Base-by-base conservation (phyloP, 192 early-diverging fungal genomes). In the Oehlia diaphana region DNA sequence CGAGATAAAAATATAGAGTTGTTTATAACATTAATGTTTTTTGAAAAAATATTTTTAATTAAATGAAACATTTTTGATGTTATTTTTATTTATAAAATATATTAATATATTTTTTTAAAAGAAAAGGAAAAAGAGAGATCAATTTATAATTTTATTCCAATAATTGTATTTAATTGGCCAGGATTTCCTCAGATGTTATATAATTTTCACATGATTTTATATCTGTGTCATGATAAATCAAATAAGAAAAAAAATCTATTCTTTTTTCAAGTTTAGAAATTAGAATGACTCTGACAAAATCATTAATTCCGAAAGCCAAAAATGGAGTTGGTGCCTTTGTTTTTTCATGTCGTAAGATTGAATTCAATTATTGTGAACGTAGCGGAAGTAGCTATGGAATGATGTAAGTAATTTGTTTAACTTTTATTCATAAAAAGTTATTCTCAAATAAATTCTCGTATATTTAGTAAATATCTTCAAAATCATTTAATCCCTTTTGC, bases 291-390 rank as follows among this genome's bases (percentile, higher is more conserved):
- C 66, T 19, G 39, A 35, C 31, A 39, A 68, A 35, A 68, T 6
- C 42, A 31, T 49, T 39, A 39, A 35, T 78, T 53, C 12, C 85
- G 37, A 76, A 82, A 47, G 81, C 86, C 47, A 91, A 85, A 82
- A 95, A 95, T 77, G 94, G 94, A 9, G 90, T 92, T 33, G 93
- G 92, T 9, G 88, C 90, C 14, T 95, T 92, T 83, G 86, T 94
- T 13, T 89, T 92, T 47, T 92, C 92, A 65, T 94, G 93, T 79
- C 89, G 92, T 44, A 93, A 93, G 66, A 82, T 95, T 23, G 92
- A 93, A 26, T 92, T 95, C 83, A 91, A 93, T 82, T 95, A 95
- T 82, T 94, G 94, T 83, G 94, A 95, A 85, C 91, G 91, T 64
- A 89, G 92, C 72, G 94, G 92, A 73, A 93, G 92, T 83, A 93